Percentiles rank a stretch among this genome's conserved stretches.
phyloP scores from a whole-genome alignment of 768 basidiomycete species.

The Termitomyces sp. region DNA sequence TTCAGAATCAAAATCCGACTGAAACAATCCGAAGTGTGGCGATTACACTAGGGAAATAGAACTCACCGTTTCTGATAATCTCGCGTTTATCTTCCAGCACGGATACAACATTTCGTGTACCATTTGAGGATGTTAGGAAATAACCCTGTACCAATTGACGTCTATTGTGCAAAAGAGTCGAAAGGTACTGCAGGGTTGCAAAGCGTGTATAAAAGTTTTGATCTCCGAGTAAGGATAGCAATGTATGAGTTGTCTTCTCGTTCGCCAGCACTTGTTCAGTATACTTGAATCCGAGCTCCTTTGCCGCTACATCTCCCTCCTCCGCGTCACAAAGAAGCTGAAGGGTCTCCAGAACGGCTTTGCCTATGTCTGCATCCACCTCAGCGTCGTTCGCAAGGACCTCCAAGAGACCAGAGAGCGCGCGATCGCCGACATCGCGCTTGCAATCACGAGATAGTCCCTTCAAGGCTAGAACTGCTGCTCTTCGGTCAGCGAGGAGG shows the following conservation, averaged over 20 bases:
- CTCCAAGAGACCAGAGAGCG: constrained; percentile 74
- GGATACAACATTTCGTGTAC: constrained; percentile 67
- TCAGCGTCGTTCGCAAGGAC: constrained; percentile 86
- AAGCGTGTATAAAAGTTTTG: constrained; percentile 83
- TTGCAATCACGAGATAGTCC: constrained; percentile 91
- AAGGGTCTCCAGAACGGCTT: constrained; percentile 89
- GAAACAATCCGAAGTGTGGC: not conserved
- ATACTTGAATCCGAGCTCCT: constrained; percentile 79
- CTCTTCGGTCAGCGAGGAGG: constrained; percentile 86
- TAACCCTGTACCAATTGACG: constrained; percentile 83
- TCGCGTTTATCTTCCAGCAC: constrained; percentile 84
- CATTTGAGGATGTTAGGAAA: constrained; percentile 82
- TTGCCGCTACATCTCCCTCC: constrained; percentile 40
- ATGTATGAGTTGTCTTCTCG: constrained; percentile 67
- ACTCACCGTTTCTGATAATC: constrained; percentile 83
- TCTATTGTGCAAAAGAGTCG: constrained; percentile 77
- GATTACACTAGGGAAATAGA: not conserved
- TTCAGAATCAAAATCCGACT: not conserved
- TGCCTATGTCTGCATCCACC: constrained; percentile 88
- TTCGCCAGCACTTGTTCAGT: constrained; percentile 76
- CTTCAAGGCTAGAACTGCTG: constrained; percentile 91
- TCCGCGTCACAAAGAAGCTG: constrained; percentile 80
- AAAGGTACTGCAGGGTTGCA: constrained; percentile 78
- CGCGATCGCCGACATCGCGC: constrained; percentile 77
- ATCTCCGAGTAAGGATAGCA: constrained; percentile 75